phyloP scores from a whole-genome alignment of 768 basidiomycete genomes.

The Tulasnella sp. region DNA sequence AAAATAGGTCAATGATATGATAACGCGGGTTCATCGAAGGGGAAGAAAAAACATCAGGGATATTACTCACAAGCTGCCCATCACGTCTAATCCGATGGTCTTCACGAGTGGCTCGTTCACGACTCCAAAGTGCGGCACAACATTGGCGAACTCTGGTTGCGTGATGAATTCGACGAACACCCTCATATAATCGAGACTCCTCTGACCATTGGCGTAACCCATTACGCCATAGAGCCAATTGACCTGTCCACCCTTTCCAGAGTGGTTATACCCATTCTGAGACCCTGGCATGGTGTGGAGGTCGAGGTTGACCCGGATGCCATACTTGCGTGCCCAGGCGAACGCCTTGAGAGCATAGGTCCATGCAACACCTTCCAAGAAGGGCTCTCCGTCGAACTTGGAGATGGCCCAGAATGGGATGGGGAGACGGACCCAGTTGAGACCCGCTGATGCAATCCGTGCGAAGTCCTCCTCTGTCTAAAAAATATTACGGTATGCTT shows the following conservation, averaged over 20 bases:
- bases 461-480: conserved; percentile 95
- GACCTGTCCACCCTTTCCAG: conserved; percentile 64
- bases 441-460: conserved; percentile 81
- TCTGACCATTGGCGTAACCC: conserved; percentile 91
- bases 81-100: conserved; percentile 24
- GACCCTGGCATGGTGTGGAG: conserved; percentile 36
- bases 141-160: conserved; percentile 44
- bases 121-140: conserved; percentile 77
- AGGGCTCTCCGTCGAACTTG: conserved; percentile 64
- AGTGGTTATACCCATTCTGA: conserved; percentile 97
- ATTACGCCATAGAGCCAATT: conserved; percentile 80
- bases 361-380: conserved; percentile 72
- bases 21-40: neutral
- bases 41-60: too few relatives aligned
- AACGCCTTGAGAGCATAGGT: conserved; percentile 87
- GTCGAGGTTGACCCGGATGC: conserved; percentile 87
- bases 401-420: conserved; percentile 91
- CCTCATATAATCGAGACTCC: conserved; percentile 79
- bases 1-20: neutral
- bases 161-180: conserved; percentile 79
- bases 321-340: conserved; percentile 94
- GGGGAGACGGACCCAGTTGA: conserved; percentile 89
- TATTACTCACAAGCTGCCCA: conserved; percentile 25
- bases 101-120: conserved; percentile 63
- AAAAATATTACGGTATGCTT: neutral